phyloP scores from a whole-genome alignment of 148 eudicot genomes.

The Vaccinium corymbosum region DNA sequence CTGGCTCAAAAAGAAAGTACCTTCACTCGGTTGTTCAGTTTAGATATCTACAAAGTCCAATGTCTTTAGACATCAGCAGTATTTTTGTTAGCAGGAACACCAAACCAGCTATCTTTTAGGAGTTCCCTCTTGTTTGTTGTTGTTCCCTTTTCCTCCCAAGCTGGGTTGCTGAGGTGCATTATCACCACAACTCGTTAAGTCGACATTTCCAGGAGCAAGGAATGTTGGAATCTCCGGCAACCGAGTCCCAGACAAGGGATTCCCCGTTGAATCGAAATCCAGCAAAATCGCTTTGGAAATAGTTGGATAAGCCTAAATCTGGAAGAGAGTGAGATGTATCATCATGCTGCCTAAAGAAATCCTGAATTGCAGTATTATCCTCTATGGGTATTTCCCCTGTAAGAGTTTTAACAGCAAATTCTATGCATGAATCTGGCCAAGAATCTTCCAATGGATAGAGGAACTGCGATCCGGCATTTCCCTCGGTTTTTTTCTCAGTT shows the following conservation, averaged over 20 bases:
- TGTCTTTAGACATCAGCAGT: background rate
- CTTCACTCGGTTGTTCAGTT: background rate
- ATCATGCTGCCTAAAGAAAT: constrained; percentile 38
- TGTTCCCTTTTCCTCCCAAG: constrained; percentile 16
- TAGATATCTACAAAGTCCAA: constrained; percentile 3
- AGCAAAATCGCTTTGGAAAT: constrained; percentile 20
- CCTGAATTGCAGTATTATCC: constrained; percentile 48
- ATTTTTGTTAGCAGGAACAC: background rate
- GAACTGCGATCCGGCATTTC: constrained; percentile 23
- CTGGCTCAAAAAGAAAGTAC: background rate
- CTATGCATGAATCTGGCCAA: constrained; percentile 76
- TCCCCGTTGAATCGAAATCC: background rate
- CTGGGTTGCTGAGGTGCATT: constrained; percentile 24
- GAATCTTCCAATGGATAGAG: constrained; percentile 38
- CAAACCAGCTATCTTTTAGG: background rate
- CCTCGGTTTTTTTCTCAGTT: constrained; percentile 14
- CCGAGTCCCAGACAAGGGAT: background rate
- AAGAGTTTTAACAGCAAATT: constrained; percentile 77
- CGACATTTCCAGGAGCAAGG: constrained; percentile 23
- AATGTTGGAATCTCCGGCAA: constrained; percentile 16
- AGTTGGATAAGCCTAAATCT: constrained; percentile 16
- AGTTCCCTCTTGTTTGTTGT: constrained; percentile 2
- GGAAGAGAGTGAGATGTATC: constrained; percentile 26
- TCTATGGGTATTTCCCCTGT: constrained; percentile 70
- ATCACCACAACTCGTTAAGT: constrained; percentile 23